Percentiles rank a stretch among this genome's conserved stretches.
Conservation (phyloP, 768 basidiomycete species). For the Gymnopilus junonius region DNA sequence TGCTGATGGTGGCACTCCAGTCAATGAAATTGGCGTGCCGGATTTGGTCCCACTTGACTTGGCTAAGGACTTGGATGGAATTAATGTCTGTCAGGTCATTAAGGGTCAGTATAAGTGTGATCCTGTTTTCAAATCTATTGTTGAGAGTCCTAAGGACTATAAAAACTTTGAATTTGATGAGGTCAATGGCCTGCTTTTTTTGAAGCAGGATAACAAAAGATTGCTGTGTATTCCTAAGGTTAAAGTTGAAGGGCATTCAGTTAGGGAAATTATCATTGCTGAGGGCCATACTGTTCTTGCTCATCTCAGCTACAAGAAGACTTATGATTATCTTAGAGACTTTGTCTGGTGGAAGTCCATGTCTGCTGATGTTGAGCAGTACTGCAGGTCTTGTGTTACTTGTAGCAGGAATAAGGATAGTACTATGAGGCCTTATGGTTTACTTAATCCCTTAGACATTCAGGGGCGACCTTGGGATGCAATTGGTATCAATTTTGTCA, state of each 20-base stretch:
- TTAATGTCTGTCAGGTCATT: neutral
- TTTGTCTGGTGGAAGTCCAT: constrained; percentile 13
- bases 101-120: constrained; percentile 9
- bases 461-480: constrained; percentile 11
- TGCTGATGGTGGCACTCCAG: neutral
- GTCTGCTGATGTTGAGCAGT: constrained; percentile 1
- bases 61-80: neutral
- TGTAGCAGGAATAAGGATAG: constrained; percentile 8
- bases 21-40: neutral
- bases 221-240: constrained; percentile 3
- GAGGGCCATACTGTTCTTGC: constrained; percentile 6
- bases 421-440: constrained; percentile 14
- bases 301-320: constrained; percentile 7
- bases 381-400: constrained; percentile 3
- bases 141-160: constrained; percentile 7
- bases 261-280: constrained; percentile 6
- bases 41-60: constrained; percentile 1
- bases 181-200: neutral
- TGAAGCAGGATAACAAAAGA: neutral
- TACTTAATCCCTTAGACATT: constrained; percentile 13
- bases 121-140: constrained; percentile 5
- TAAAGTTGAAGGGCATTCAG: neutral
- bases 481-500: constrained; percentile 17
- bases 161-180: constrained; percentile 10
- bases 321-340: constrained; percentile 5